Evolutionary conservation across 2,329 filamentous ascomycete genomes (phyloP), one percentile per base, ranked within the genome.

Genomic region (Diaporthe helianthi): DNA sequence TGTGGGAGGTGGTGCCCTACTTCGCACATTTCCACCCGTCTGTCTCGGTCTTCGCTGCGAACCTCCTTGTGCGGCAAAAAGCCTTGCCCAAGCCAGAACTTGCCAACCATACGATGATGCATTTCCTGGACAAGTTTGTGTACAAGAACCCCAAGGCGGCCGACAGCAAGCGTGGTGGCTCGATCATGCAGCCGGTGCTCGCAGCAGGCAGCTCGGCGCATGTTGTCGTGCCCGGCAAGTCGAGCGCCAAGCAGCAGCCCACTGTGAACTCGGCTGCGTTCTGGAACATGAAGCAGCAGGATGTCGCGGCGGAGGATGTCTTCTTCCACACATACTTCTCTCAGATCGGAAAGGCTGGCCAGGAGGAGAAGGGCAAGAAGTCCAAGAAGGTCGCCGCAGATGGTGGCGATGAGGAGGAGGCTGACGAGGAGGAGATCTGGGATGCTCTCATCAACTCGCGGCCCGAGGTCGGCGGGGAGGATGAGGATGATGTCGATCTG

Each of bases 311-410:
- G 0, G 94, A 99, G 73, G 96, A 99, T 78, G 92, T 94, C 47
- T 99, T 99, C 88, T 99, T 99, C 88, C 96, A 99, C 80, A 90
- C 93, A 73, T 99, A 99, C 87, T 99, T 99, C 81, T 90, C 89
- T 71, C 88, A 90, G 71, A 81, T 92, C 67, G 89, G 89, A 72
- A 93, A 90, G 79, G 82, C 85, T 63, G 78, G 79, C 68, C 87
- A 91, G 77, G 81, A 83, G 13, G 81, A 84, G 74, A 86, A 84
- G 69, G 44, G 41, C 53, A 70, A 70, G 54, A 72, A 71, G 60
- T 47, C 60, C 2, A 71, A 67, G 65, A 71, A 72, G 75, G 85
- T 85, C 74, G 83, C 85, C 73, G 83, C 83, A 61, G 78, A 76
- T 36, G 83, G 82, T 3, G 81, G 80, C 4, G 85, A 84, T 29